Base-by-base conservation (phyloP, 306 rosid species). In the Psophocarpus tetragonolobus region DNA sequence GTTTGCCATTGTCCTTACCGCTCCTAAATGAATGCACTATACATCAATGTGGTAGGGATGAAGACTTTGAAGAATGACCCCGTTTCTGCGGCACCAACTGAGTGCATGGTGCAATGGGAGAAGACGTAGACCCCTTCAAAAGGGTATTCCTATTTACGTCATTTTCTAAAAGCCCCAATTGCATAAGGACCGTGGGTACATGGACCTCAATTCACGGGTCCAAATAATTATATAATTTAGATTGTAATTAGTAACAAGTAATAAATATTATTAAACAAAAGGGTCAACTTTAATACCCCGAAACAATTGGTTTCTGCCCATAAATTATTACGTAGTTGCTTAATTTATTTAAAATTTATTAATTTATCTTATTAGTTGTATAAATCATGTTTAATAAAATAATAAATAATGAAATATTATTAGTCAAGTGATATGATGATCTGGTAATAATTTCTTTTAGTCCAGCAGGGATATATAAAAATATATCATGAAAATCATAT, bases 141-240 rank as follows among this genome's bases (percentile, higher is more conserved):
- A 54, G 75, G 86, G 75, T 38, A 2, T 62, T 47, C 24, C 47
- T 44, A 48, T 75, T 68, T 35, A 62, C 81, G 74, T 17, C 74
- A 72, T 64, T 78, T 30, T 81, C 53, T 54, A 68, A 18, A 29
- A 77, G 73, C 84, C 76, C 84, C 79, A 74, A 76, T 38, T 21
- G 23, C 6, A 64, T 14, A 10, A 60, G 36, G 4, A 17, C 18
- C 50, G 81, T 79, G 76, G 92, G 42, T 87, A 79, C 17, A 24
- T 47, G 13, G 30, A 35, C 84, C 86, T 73, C 11, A 14, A 61
- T 6, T 71, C 13, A 21, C 17, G 77, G 32, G 27, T 35, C 73
- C 48, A 30, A 8, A 51, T 57, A 7, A 24, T 62, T 67, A 45
- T 54, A 50, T 42, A 21, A 45, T n/a, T 23, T 20, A 17, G 17